Base-by-base conservation (phyloP, 108 stramenopile species). In the Nannochloropsis gaditana region DNA sequence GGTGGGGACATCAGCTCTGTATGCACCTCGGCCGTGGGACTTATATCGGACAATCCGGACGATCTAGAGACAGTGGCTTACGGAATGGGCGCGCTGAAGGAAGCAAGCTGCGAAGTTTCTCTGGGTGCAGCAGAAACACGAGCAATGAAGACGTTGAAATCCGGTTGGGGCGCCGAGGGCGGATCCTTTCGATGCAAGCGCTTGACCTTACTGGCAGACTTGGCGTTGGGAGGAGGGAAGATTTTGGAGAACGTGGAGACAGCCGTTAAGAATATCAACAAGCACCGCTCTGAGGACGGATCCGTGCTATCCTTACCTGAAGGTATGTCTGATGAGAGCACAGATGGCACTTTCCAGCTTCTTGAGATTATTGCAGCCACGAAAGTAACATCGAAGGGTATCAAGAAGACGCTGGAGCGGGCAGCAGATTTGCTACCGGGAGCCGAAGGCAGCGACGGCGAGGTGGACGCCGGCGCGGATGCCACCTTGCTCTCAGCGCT, bases 171-270 rank as follows among this genome's bases (percentile, higher is more conserved):
- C 19, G 59, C 59, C 15, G 59, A 73, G 59, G 59, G n/a, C 59
- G 59, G 59, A 8, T 73, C n/a, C 19, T 73, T 73, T 73, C 19
- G n/a, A 6, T n/a, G 59, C n/a, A 73, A 73, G 8, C n/a, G 59
- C 2, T 73, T 73, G 6, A 8, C 8, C n/a, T 73, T 73, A n/a
- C 15, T 73, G 59, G 59, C 59, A 6, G 59, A 73, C 59, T 73
- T n/a, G 59, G 59, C 59, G 59, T 73, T 73, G 59, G 59, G 59
- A n/a, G 59, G 59, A n/a, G 59, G 59, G 19, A 73, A 73, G n/a
- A n/a, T 73, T 73, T n/a, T 73, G 59, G 59, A 73, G 59, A 73
- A 73, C 8, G 8, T 73, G 59, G 59, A 73, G 15, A n/a, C 59
- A 2, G 59, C 59, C 19, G n/a, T 73, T 15, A 73, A 73, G 59